These are phyloP conservation scores for Exophiala calicioides DNA, from an alignment of 2,329 filamentous ascomycete genomes.

Conservation along the genomic window DNA sequence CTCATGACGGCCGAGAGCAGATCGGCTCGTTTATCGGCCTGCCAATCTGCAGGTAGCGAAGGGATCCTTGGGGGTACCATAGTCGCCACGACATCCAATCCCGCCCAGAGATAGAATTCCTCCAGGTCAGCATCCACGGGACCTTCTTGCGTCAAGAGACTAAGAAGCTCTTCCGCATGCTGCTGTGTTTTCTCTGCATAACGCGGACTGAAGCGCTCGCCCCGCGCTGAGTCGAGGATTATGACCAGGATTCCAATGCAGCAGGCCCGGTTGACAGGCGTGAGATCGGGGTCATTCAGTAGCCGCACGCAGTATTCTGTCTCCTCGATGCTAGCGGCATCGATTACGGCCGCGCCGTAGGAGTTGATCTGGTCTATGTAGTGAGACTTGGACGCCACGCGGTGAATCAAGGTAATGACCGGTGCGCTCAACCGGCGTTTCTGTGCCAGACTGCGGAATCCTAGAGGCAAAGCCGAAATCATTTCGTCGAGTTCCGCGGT, in stretches of 20 bases:
- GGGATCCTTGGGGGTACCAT: constrained; percentile 3
- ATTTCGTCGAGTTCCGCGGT: constrained; percentile 5
- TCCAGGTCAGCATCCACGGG: constrained; percentile 3
- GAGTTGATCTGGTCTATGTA: constrained; percentile 1
- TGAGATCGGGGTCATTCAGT: constrained; percentile 1
- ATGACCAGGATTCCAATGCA: constrained; percentile 10
- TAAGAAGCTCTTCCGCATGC: constrained; percentile 3
- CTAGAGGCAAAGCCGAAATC: neutral
- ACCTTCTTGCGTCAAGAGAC: neutral
- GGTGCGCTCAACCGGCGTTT: constrained; percentile 10
- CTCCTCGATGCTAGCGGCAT: constrained; percentile 11
- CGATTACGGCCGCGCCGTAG: neutral
- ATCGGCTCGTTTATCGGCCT: neutral
- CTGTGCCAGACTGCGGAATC: constrained; percentile 4
- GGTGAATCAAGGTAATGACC: constrained; percentile 11
- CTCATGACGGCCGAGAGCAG: neutral
- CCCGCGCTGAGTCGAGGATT: constrained; percentile 3
- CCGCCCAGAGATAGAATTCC: constrained; percentile 13
- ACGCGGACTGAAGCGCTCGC: constrained; percentile 6
- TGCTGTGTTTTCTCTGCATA: constrained; percentile 9
- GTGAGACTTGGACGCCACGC: neutral
- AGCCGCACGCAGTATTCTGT: constrained; percentile 7
- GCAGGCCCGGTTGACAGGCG: constrained; percentile 4
- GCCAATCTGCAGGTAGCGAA: neutral
- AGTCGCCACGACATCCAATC: neutral